phyloP scores from a whole-genome alignment of 352 stramenopile species.

The Peronospora belbahrii region DNA sequence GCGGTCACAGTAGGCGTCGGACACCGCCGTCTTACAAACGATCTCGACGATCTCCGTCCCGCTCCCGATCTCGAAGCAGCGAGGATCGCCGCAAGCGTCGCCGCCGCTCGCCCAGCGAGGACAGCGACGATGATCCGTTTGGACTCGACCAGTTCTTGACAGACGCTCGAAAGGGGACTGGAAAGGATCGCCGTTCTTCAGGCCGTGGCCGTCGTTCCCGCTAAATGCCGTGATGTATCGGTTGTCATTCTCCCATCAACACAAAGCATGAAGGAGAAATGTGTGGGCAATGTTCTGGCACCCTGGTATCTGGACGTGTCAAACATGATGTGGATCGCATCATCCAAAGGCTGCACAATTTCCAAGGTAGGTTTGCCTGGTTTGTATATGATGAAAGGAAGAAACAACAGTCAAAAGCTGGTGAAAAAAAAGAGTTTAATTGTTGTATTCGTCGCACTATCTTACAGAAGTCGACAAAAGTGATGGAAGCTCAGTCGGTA shows the following conservation, averaged over 20 bases:
- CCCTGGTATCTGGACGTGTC: background rate
- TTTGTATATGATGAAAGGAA: too few species aligned
- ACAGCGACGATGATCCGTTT: slow-evolving; percentile 71
- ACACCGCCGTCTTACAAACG: slow-evolving; percentile 29
- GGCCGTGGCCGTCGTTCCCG: slow-evolving; percentile 26
- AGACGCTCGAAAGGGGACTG: slow-evolving; percentile 47
- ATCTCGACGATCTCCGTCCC: slow-evolving; percentile 28
- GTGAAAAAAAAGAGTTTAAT: background rate
- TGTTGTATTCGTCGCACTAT: background rate
- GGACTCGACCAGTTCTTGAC: slow-evolving; percentile 79
- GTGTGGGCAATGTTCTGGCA: background rate
- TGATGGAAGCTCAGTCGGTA: background rate
- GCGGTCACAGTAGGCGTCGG: slow-evolving; percentile 16
- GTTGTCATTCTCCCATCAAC: background rate
- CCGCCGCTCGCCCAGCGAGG: slow-evolving; percentile 35
- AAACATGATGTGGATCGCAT: background rate
- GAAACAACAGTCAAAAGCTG: too few species aligned
- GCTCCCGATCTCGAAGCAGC: slow-evolving; percentile 35
- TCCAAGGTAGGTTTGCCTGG: background rate
- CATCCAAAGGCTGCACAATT: background rate
- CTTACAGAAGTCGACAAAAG: background rate
- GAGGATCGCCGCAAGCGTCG: slow-evolving; percentile 41
- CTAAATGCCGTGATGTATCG: slow-evolving; percentile 3
- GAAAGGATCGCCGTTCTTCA: slow-evolving; percentile 20
- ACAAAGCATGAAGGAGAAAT: background rate